Conservation (phyloP, 345 rosid genomes). For the Bruguiera gymnorhiza region DNA sequence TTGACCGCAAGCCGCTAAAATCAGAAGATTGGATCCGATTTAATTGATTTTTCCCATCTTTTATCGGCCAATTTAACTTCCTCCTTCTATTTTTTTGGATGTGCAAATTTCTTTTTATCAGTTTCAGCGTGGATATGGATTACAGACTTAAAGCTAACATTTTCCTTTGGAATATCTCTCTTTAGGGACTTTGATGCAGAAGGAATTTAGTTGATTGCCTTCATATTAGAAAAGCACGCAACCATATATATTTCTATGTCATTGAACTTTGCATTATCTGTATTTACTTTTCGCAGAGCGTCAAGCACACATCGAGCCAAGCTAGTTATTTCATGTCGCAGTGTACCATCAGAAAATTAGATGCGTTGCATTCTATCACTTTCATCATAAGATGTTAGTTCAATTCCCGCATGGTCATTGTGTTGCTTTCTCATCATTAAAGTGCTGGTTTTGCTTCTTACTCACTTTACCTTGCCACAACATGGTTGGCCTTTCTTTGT, state of each 20-base stretch:
- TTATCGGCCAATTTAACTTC: constrained; percentile 44
- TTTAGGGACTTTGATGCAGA: constrained; percentile 26
- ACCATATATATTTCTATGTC: constrained; percentile 20
- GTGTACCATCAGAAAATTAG: background rate
- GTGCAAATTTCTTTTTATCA: constrained; percentile 10
- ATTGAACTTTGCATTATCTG: constrained; percentile 13
- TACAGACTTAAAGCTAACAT: constrained; percentile 35
- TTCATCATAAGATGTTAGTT: constrained; percentile 7
- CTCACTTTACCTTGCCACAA: constrained; percentile 4
- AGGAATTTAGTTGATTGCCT: constrained; percentile 23
- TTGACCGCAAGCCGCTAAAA: constrained; percentile 40
- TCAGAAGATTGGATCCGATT: constrained; percentile 52
- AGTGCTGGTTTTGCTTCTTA: background rate
- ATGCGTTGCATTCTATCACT: background rate
- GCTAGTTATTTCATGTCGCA: background rate
- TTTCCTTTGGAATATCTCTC: constrained; percentile 39
- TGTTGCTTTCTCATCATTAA: background rate
- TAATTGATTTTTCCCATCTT: constrained; percentile 44
- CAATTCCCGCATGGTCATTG: background rate
- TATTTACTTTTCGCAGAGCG: no score
- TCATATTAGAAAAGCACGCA: constrained; percentile 20
- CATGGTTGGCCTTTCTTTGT: background rate
- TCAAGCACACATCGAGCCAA: background rate
- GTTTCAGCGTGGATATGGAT: constrained; percentile 35
- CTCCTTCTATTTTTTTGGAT: constrained; percentile 9